Evolutionary conservation across 495 filamentous ascomycete genomes (phyloP), one percentile per base, ranked within the genome.

Genomic region (Echria macrotheca): DNA sequence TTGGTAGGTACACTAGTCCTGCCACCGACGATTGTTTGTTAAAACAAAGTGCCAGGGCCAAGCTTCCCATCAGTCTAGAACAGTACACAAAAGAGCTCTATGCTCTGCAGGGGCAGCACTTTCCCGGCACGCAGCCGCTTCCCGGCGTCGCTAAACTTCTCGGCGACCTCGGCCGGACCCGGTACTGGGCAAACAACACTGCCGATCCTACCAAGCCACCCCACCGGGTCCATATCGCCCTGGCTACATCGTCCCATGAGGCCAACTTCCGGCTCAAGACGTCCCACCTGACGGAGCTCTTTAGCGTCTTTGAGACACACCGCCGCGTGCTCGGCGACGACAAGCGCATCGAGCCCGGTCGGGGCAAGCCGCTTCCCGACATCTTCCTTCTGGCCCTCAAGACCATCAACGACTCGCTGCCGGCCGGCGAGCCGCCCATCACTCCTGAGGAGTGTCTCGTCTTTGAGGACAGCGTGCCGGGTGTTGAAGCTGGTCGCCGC

Each of bases 391-490:
- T 97, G 1, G 94, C 94, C 0, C 69, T 99, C 39, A 72, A 87
- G 68, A 86, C 81, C 1, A 84, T 99, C 58, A 99, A 99, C 66
- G 72, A 72, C 2, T 79, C 76, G 6, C 60, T 93, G 10, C 64
- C 78, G 1, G 68, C 75, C 33, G 82, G 81, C 0, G 81, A 91
- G 60, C 63, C 68, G 25, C 81, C 84, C 53, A 83, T 99, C 33
- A 72, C 56, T 39, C 87, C 90, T 0, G 84, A 84, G 55, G 93
- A 99, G 64, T 96, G 91, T 66, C 72, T 99, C 7, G 93, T 99
- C 0, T 96, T 99, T 59, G 93, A 99, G 66, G 93, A 99, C 64
- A 83, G 82, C 19, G 91, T 97, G 3, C 87, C 89, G 0, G 93
- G 93, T 0, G 89, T 96, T 0, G 93, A 99, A 69, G 80, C 91